Percentiles rank a stretch among this genome's conserved stretches.
These are phyloP conservation scores for Margaritispora aquatica DNA, from an alignment of 495 filamentous ascomycete species.

Conservation along the genomic window DNA sequence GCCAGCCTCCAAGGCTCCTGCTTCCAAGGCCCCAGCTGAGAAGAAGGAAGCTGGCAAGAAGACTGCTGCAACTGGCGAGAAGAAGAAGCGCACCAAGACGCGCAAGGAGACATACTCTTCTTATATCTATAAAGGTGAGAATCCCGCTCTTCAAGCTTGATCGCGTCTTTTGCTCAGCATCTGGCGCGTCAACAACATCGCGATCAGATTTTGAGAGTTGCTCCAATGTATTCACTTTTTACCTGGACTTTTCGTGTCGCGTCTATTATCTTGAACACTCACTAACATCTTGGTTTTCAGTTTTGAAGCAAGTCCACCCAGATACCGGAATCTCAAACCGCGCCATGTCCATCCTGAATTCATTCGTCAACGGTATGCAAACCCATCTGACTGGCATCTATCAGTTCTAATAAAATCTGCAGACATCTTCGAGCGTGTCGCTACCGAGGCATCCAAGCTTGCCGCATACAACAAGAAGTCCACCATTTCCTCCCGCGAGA, in stretches of 20 bases:
- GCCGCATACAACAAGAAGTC: conserved; percentile 99
- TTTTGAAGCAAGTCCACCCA: conserved; percentile 99
- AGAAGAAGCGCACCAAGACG: conserved; percentile 99
- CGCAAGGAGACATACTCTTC: conserved; percentile 99
- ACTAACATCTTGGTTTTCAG: conserved; percentile 41
- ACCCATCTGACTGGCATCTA: conserved; percentile 5
- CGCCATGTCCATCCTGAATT: conserved; percentile 99
- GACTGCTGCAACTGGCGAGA: conserved; percentile 89
- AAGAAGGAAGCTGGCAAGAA: conserved; percentile 99
- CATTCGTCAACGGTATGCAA: conserved; percentile 93
- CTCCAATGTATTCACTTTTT: background rate
- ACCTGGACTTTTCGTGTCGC: background rate
- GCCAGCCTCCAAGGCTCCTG: conserved; percentile 94
- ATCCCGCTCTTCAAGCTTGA: background rate
- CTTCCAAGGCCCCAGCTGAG: conserved; percentile 79
- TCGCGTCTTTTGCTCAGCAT: background rate
- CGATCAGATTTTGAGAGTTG: background rate
- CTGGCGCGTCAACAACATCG: conserved; percentile 14
- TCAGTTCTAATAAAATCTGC: conserved; percentile 27
- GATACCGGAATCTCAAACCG: conserved; percentile 99
- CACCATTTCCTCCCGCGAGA: conserved; percentile 98
- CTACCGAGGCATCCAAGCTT: conserved; percentile 97
- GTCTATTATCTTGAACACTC: conserved; percentile 15
- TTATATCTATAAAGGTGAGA: conserved; percentile 99
- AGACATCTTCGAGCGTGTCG: conserved; percentile 99